phyloP scores from a whole-genome alignment of 2,329 filamentous ascomycete species.

The Colletotrichum chlorophyti region DNA sequence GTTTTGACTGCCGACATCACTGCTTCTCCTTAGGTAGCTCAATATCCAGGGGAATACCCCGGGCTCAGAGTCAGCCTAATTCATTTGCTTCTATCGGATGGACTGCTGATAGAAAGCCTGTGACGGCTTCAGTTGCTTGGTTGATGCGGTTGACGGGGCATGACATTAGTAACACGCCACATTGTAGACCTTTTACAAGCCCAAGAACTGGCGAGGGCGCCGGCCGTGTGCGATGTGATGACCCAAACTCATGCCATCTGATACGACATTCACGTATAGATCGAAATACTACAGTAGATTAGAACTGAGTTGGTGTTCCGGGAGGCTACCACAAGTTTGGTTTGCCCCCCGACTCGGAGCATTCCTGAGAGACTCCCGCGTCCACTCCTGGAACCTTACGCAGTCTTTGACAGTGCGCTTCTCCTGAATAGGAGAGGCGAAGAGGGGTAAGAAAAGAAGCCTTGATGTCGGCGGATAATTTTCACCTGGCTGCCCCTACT shows the following conservation, averaged over 20 bases:
- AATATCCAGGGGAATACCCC: neutral
- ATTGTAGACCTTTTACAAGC: constrained; percentile 10
- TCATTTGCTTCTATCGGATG: constrained; percentile 12
- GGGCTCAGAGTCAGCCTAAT: neutral
- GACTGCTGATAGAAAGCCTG: neutral
- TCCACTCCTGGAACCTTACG: no score
- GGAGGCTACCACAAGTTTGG: neutral
- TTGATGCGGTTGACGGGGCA: constrained; percentile 12
- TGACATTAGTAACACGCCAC: constrained; percentile 22
- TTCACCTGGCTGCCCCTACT: constrained; percentile 18
- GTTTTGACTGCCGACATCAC: no score
- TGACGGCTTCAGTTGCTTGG: constrained; percentile 4
- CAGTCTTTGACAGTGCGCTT: constrained; percentile 1
- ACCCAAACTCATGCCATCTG: constrained; percentile 1
- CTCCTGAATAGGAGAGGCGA: neutral
- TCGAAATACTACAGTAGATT: constrained; percentile 2
- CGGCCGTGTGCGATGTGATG: neutral
- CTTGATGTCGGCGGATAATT: constrained; percentile 15
- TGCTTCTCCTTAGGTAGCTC: no score
- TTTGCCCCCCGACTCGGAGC: neutral
- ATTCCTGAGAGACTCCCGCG: neutral
- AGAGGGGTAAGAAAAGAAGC: neutral
- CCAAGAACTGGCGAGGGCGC: neutral
- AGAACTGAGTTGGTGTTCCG: neutral
- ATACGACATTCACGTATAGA: neutral